Percentiles rank a stretch among this genome's conserved stretches.
Conservation (phyloP, 2,329 filamentous ascomycete species). For the Sarocladiaceae sp. region DNA sequence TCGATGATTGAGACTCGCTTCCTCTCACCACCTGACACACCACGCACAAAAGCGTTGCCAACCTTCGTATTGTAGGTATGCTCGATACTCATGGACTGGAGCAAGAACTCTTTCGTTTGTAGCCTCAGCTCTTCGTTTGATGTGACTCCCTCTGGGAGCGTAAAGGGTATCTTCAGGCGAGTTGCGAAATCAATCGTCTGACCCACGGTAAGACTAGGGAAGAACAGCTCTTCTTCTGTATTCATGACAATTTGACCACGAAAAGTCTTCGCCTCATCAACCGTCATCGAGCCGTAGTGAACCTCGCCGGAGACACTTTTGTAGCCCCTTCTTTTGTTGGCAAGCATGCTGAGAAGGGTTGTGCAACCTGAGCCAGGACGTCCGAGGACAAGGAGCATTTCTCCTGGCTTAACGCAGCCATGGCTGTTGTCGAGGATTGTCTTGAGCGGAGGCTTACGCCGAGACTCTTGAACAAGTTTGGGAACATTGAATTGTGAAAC, state of each 20-base stretch:
- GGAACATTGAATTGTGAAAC: conserved; percentile 13
- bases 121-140: conserved; percentile 38
- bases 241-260: conserved; percentile 60
- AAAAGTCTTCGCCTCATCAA: conserved; percentile 41
- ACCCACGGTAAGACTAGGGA: conserved; percentile 63
- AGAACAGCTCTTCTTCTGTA: conserved; percentile 60
- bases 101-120: conserved; percentile 46
- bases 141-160: conserved; percentile 36
- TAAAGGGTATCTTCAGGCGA: conserved; percentile 47
- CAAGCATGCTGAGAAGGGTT: conserved; percentile 62
- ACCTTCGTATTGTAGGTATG: conserved; percentile 61
- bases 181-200: conserved; percentile 68
- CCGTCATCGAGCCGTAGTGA: conserved; percentile 45
- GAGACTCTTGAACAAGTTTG: conserved; percentile 6
- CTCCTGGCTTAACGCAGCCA: conserved; percentile 52
- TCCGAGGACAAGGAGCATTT: conserved; percentile 64
- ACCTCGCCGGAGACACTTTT: conserved; percentile 52
- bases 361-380: conserved; percentile 65
- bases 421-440: conserved; percentile 56
- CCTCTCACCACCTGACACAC: conserved; percentile 62
- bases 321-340: conserved; percentile 58
- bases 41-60: conserved; percentile 59
- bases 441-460: conserved; percentile 33
- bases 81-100: conserved; percentile 42
- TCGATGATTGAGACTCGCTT: conserved; percentile 67